These are phyloP conservation scores for Ephemerocybe angulata DNA, from an alignment of 768 basidiomycete genomes.

Conservation along the genomic window DNA sequence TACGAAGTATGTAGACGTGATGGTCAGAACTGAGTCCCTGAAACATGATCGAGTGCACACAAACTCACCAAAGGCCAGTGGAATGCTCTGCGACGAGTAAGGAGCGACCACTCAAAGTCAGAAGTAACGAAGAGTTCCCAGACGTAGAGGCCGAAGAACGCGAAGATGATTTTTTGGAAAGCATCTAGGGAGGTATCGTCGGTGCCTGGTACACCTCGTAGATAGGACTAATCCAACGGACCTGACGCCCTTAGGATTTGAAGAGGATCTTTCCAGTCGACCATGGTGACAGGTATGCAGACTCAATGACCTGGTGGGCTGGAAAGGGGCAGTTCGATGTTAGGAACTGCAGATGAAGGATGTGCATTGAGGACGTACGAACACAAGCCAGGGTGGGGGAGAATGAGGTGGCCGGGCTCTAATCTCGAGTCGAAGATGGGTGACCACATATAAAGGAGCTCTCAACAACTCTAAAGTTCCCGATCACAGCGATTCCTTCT, in stretches of 20 bases:
- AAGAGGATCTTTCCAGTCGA: conserved; percentile 45
- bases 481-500: not conserved
- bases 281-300: conserved; percentile 30
- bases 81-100: conserved; percentile 54
- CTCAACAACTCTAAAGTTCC: conserved; percentile 5
- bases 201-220: not conserved
- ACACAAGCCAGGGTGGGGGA: not conserved
- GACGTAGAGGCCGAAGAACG: conserved; percentile 61
- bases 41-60: conserved; percentile 10
- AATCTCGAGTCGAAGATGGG: conserved; percentile 2
- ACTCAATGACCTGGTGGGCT: too few species aligned
- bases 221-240: conserved; percentile 11
- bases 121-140: conserved; percentile 66
- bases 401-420: not conserved
- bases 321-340: not conserved
- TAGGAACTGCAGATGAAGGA: not conserved
- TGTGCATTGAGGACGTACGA: not conserved
- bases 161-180: conserved; percentile 57
- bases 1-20: conserved; percentile 6
- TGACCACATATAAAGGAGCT: not conserved
- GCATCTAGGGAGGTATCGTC: conserved; percentile 34
- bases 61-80: conserved; percentile 66
- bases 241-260: conserved; percentile 44
- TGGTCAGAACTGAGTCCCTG: conserved; percentile 8
- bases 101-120: conserved; percentile 65